A percentile compares a stretch with the other conserved stretches of the same genome.
Evolutionary conservation across 257 asterid genomes (phyloP).

Genomic region (Sherardia arvensis): DNA sequence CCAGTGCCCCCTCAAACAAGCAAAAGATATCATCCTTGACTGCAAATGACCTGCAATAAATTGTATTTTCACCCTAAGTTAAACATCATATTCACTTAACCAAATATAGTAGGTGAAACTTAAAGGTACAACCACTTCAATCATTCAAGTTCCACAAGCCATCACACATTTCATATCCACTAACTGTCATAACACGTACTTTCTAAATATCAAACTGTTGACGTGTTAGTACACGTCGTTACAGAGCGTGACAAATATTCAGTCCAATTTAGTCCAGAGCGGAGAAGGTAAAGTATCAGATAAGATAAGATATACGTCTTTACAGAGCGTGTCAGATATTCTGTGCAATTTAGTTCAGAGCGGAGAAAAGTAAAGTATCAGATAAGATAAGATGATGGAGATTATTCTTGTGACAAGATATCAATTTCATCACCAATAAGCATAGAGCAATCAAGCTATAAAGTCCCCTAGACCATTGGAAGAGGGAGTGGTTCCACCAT

Average conservation of each 20-base stretch:
- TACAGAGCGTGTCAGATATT: too few species aligned
- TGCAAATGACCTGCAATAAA: constrained; percentile 69
- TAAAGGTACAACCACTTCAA: neutral
- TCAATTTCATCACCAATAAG: neutral
- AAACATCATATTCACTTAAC: neutral
- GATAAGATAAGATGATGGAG: neutral
- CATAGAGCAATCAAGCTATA: neutral
- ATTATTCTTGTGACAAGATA: neutral
- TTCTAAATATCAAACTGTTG: too few species aligned
- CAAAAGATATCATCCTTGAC: constrained; percentile 94
- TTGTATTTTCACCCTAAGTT: constrained; percentile 9
- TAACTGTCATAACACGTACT: neutral
- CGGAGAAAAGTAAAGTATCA: neutral
- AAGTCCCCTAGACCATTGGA: neutral
- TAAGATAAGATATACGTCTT: too few species aligned
- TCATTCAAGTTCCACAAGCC: neutral
- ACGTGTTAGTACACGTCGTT: too few species aligned
- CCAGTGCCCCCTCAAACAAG: constrained; percentile 87
- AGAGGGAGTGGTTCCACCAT: neutral
- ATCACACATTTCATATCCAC: neutral
- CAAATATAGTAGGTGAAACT: neutral
- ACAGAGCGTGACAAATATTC: too few species aligned
- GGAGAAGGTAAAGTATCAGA: too few species aligned
- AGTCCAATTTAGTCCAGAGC: too few species aligned
- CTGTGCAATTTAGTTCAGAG: neutral